These are phyloP conservation scores for Citrus sp. DNA, from an alignment of 345 rosid species.

Conservation along the genomic window DNA sequence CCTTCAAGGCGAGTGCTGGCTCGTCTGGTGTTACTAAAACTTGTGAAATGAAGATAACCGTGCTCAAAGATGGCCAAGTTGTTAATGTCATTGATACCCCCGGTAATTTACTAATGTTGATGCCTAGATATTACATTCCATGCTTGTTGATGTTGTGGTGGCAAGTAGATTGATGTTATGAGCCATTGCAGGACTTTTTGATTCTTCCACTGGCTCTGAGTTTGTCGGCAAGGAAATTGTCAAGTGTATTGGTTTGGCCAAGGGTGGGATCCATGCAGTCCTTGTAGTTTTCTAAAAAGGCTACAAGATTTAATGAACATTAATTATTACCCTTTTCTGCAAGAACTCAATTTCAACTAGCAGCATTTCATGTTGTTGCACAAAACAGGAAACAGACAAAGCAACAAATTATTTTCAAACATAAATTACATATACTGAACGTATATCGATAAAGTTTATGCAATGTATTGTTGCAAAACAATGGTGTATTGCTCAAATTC, in stretches of 20 bases:
- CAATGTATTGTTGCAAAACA: no score
- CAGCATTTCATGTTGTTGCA: constrained; percentile 95
- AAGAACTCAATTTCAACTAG: constrained; percentile 87
- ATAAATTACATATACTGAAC: neutral
- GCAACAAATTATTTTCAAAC: neutral
- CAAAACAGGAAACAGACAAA: neutral
- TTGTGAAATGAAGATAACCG: constrained; percentile 56
- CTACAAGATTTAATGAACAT: no score
- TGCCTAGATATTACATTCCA: neutral
- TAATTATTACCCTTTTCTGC: constrained; percentile 38
- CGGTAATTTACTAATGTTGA: constrained; percentile 30
- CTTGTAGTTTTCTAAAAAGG: constrained; percentile 43
- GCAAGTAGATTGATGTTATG: neutral
- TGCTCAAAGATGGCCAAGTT: constrained; percentile 55
- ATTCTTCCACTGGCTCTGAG: constrained; percentile 53
- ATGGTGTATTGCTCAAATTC: no score
- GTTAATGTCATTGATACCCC: constrained; percentile 92
- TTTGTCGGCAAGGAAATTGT: constrained; percentile 78
- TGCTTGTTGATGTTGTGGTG: neutral
- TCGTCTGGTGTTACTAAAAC: constrained; percentile 70
- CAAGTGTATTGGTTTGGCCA: constrained; percentile 71
- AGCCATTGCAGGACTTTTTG: constrained; percentile 67
- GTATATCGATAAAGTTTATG: no score
- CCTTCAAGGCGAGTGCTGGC: constrained; percentile 66
- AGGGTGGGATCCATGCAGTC: constrained; percentile 84